These are phyloP conservation scores for Pyrus pyrifolia DNA, from an alignment of 306 rosid species.

Conservation along the genomic window DNA sequence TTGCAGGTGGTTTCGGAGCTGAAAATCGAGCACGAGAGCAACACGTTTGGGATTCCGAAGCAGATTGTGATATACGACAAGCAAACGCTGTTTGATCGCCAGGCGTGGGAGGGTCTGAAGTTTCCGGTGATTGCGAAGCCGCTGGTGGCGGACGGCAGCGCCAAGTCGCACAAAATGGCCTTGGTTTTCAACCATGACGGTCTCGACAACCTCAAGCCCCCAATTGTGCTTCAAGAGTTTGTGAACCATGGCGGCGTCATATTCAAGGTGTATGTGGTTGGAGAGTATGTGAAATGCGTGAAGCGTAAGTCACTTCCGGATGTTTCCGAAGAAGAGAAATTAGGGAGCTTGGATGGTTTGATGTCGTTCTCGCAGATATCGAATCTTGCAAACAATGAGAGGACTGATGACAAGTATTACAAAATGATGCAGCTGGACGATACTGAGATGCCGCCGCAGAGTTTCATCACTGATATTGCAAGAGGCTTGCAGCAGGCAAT, in stretches of 20 bases:
- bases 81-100: slow-evolving; percentile 53
- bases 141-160: slow-evolving; percentile 83
- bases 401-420: slow-evolving; percentile 60
- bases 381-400: slow-evolving; percentile 49
- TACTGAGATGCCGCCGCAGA: slow-evolving; percentile 74
- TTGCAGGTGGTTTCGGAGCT: slow-evolving; percentile 87
- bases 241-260: slow-evolving; percentile 94
- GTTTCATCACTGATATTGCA: slow-evolving; percentile 57
- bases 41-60: slow-evolving; percentile 84
- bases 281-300: slow-evolving; percentile 65
- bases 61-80: slow-evolving; percentile 80
- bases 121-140: slow-evolving; percentile 87
- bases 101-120: slow-evolving; percentile 57
- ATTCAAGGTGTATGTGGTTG: slow-evolving; percentile 83
- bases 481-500: slow-evolving; percentile 50
- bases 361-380: slow-evolving; percentile 82
- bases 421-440: slow-evolving; percentile 69
- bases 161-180: slow-evolving; percentile 83
- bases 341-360: slow-evolving; percentile 44
- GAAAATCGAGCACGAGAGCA: slow-evolving; percentile 32
- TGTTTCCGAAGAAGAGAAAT: slow-evolving; percentile 64
- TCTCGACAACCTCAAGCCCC: slow-evolving; percentile 64
- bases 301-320: slow-evolving; percentile 87
- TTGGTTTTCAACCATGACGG: slow-evolving; percentile 58
- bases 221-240: slow-evolving; percentile 80